phyloP scores from a whole-genome alignment of 2,329 filamentous ascomycete genomes.

The Myotisia sp. region DNA sequence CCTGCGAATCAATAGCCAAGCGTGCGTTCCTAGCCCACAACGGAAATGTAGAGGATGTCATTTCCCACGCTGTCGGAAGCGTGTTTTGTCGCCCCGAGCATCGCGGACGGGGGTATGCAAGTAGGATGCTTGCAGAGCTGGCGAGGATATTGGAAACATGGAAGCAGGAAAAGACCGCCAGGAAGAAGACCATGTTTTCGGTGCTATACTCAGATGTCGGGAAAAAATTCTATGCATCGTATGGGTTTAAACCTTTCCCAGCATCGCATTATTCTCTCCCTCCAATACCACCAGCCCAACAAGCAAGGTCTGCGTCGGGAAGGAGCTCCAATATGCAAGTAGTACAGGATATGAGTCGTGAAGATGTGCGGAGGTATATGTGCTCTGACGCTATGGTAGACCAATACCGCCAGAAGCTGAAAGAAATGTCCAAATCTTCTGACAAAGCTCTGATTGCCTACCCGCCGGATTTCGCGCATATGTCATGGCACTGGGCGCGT shows the following conservation, averaged over 20 bases:
- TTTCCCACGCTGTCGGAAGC: conserved; percentile 59
- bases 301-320: conserved; percentile 9
- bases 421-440: conserved; percentile 28
- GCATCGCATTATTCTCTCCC: conserved; percentile 58
- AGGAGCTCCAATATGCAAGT: conserved; percentile 17
- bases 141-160: conserved; percentile 40
- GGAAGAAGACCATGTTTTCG: conserved; percentile 47
- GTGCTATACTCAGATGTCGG: conserved; percentile 80
- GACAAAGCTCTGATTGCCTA: conserved; percentile 47
- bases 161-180: conserved; percentile 33
- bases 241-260: conserved; percentile 62
- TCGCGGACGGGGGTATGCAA: conserved; percentile 61
- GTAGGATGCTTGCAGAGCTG: conserved; percentile 57
- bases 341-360: conserved; percentile 20
- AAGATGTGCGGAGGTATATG: conserved; percentile 31
- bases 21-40: conserved; percentile 32
- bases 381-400: conserved; percentile 49
- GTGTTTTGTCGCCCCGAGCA: conserved; percentile 60
- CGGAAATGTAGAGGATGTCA: conserved; percentile 41
- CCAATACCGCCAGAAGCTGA: conserved; percentile 50
- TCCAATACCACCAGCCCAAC: conserved; percentile 21
- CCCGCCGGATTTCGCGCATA: conserved; percentile 50
- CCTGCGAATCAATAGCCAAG: conserved; percentile 42
- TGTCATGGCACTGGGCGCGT: conserved; percentile 65
- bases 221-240: conserved; percentile 61